phyloP scores from a whole-genome alignment of 371 early-diverging fungal species.

The Mycotypha africana region DNA sequence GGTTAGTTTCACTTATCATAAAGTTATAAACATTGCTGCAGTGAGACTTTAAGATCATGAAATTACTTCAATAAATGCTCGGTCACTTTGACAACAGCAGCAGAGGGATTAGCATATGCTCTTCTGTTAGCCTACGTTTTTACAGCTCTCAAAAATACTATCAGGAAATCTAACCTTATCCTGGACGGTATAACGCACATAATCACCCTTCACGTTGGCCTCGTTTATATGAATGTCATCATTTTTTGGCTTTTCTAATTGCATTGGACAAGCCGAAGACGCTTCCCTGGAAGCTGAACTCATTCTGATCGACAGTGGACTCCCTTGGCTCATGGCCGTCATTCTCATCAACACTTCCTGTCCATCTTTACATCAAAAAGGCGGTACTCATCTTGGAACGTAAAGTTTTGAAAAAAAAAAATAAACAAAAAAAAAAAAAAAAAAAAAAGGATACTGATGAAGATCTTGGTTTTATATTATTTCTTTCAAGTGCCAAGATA shows the following conservation, averaged over 20 bases:
- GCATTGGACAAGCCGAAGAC: neutral
- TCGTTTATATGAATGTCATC: conserved; percentile 1
- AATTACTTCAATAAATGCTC: neutral
- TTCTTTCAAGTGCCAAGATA: too few species aligned
- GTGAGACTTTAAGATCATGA: neutral
- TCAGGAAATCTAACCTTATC: conserved; percentile 13
- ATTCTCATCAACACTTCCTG: too few species aligned
- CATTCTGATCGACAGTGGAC: too few species aligned
- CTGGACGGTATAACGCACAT: conserved; percentile 2
- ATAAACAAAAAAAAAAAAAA: too few species aligned
- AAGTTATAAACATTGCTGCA: neutral
- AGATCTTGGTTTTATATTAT: too few species aligned
- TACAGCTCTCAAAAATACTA: conserved; percentile 5
- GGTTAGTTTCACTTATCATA: conserved; percentile 1
- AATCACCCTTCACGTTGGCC: neutral
- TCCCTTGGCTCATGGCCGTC: too few species aligned
- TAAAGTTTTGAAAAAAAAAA: too few species aligned
- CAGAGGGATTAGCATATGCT: conserved; percentile 2
- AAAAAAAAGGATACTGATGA: too few species aligned
- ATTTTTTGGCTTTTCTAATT: conserved; percentile 4
- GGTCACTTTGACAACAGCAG: neutral
- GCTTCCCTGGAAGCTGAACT: neutral
- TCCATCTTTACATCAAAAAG: too few species aligned
- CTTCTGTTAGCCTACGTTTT: conserved; percentile 4
- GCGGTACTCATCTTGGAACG: too few species aligned